Evolutionary conservation across 2,329 filamentous ascomycete species (phyloP).

Genomic region (Fusarium annulatum): DNA sequence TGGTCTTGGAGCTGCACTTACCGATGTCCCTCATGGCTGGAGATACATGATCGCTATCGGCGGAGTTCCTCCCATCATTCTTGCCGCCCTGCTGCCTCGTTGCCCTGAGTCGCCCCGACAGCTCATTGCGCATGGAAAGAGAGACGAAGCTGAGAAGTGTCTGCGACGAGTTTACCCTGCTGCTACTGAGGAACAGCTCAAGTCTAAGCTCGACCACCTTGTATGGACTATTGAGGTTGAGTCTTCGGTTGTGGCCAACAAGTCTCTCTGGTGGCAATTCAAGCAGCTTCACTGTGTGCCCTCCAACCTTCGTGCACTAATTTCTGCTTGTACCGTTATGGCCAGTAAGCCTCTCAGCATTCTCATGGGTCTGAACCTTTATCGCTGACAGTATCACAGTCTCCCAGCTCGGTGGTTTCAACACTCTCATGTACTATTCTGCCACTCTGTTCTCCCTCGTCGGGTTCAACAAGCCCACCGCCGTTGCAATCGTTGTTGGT

Average conservation of each 20-base stretch:
- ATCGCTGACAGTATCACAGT: conserved; percentile 61
- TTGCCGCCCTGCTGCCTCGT: conserved; percentile 55
- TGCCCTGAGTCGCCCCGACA: conserved; percentile 62
- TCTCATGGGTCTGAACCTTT: conserved; percentile 55
- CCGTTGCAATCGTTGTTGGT: conserved; percentile 58
- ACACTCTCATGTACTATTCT: conserved; percentile 63
- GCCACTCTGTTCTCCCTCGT: conserved; percentile 61
- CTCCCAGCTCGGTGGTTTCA: conserved; percentile 63
- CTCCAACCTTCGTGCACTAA: conserved; percentile 56
- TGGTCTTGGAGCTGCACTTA: conserved; percentile 55
- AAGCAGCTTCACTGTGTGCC: conserved; percentile 58
- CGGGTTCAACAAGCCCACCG: conserved; percentile 60
- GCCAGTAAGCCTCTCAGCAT: conserved; percentile 56
- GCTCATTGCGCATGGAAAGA: conserved; percentile 54
- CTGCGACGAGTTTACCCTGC: conserved; percentile 55
- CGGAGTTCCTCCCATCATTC: conserved; percentile 57
- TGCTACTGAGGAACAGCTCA: conserved; percentile 55
- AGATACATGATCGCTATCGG: conserved; percentile 61
- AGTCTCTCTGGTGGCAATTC: conserved; percentile 54
- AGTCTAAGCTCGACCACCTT: conserved; percentile 57
- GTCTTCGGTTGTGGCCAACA: conserved; percentile 50
- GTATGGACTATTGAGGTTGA: conserved; percentile 51
- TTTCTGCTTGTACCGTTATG: conserved; percentile 60
- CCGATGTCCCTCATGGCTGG: conserved; percentile 57
- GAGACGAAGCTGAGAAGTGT: conserved; percentile 53